phyloP scores from a whole-genome alignment of 2,329 filamentous ascomycete genomes.

The Sphaerulina musiva region DNA sequence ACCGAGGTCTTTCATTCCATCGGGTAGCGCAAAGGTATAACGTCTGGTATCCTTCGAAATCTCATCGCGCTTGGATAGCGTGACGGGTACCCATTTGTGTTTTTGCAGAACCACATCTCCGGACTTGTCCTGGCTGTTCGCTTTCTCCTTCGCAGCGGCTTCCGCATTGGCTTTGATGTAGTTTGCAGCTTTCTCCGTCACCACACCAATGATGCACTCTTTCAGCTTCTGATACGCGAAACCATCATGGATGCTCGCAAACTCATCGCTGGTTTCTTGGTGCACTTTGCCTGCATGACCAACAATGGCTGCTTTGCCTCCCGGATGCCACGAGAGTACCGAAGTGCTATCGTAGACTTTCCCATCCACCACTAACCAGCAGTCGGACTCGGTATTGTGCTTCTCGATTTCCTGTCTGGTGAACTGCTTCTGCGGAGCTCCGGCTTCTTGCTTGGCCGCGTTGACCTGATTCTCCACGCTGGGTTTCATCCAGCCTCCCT shows the following conservation, averaged over 20 bases:
- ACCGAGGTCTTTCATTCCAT: conserved; percentile 39
- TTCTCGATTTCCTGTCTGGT: conserved; percentile 50
- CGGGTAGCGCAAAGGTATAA: conserved; percentile 45
- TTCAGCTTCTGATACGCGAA: conserved; percentile 47
- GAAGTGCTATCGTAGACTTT: conserved; percentile 49
- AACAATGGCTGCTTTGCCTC: conserved; percentile 45
- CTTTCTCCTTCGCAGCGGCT: conserved; percentile 36
- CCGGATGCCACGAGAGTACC: conserved; percentile 46
- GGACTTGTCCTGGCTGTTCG: conserved; percentile 24
- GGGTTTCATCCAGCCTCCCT: conserved; percentile 49
- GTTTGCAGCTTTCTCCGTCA: conserved; percentile 45
- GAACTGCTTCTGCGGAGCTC: conserved; percentile 46
- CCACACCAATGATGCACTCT: conserved; percentile 47
- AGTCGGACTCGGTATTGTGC: conserved; percentile 44
- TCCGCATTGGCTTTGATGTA: conserved; percentile 44
- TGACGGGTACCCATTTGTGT: conserved; percentile 45
- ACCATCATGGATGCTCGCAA: conserved; percentile 47
- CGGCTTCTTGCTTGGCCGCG: conserved; percentile 40
- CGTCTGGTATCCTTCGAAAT: conserved; percentile 42
- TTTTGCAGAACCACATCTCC: conserved; percentile 37
- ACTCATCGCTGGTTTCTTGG: conserved; percentile 45
- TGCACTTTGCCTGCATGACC: conserved; percentile 47
- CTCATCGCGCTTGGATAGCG: conserved; percentile 34
- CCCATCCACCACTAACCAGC: conserved; percentile 50
- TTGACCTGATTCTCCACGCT: conserved; percentile 43